phyloP scores from a whole-genome alignment of 495 filamentous ascomycete species.

The Lasiosphaeria ovina region DNA sequence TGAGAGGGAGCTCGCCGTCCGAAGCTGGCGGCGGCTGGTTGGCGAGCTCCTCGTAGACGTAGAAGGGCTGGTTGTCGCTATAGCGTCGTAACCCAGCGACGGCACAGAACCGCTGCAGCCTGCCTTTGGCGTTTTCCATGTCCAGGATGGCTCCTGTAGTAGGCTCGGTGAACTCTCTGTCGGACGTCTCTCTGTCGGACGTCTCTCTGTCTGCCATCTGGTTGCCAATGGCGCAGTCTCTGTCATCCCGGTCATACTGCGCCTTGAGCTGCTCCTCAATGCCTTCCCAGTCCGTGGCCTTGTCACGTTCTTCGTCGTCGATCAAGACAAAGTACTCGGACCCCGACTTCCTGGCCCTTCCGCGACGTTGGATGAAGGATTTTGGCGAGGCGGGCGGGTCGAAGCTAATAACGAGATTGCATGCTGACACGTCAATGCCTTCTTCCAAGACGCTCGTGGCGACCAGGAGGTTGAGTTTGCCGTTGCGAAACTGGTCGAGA shows the following conservation, averaged over 20 bases:
- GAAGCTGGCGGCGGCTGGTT: not conserved
- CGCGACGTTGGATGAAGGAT: conserved; percentile 72
- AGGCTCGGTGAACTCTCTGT: not conserved
- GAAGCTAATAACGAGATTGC: conserved; percentile 69
- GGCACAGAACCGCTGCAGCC: conserved; percentile 70
- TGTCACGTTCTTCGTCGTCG: conserved; percentile 14
- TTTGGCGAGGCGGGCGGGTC: conserved; percentile 65
- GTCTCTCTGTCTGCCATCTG: not conserved
- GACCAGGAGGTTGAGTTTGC: conserved; percentile 64
- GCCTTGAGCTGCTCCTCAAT: conserved; percentile 63
- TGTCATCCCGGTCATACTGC: conserved; percentile 59
- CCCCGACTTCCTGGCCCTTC: conserved; percentile 61
- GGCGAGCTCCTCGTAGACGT: not conserved
- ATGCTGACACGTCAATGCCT: conserved; percentile 71
- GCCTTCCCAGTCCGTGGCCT: conserved; percentile 49
- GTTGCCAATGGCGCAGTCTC: conserved; percentile 20
- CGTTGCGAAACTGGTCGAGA: conserved; percentile 58
- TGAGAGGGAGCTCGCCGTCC: conserved; percentile 18
- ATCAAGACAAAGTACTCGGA: conserved; percentile 64
- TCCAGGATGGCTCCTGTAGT: conserved; percentile 55
- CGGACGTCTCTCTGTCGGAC: not conserved
- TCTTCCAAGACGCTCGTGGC: conserved; percentile 73
- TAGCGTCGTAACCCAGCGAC: conserved; percentile 43
- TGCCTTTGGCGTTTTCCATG: conserved; percentile 56
- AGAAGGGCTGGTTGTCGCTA: conserved; percentile 30